Conservation (phyloP, 495 filamentous ascomycete genomes). For the Schizothecium vesticola region DNA sequence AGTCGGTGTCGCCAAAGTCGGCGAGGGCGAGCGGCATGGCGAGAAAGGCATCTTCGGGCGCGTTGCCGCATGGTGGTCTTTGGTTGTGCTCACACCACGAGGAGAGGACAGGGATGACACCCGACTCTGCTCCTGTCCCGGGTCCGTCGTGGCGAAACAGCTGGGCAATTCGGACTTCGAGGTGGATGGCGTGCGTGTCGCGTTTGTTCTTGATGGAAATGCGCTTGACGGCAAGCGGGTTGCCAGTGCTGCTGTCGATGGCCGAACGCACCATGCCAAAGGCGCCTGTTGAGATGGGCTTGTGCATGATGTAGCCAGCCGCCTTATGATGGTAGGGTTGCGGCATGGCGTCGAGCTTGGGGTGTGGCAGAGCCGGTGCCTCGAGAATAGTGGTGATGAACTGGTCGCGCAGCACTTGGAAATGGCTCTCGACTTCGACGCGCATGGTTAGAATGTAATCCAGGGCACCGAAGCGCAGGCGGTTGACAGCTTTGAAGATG, state of each 20-base stretch:
- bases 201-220: not conserved
- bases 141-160: not conserved
- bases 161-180: not conserved
- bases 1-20: slow-evolving; percentile 2
- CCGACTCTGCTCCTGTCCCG: not conserved
- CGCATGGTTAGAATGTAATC: not conserved
- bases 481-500: not conserved
- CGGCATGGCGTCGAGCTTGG: slow-evolving; percentile 3
- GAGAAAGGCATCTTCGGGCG: slow-evolving; percentile 6
- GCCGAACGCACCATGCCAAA: slow-evolving; percentile 12
- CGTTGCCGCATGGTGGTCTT: not conserved
- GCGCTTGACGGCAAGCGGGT: slow-evolving; percentile 8
- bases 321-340: slow-evolving; percentile 6
- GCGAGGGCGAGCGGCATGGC: slow-evolving; percentile 7
- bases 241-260: not conserved
- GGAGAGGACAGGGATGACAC: slow-evolving; percentile 2
- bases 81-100: slow-evolving; percentile 2
- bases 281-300: slow-evolving; percentile 8
- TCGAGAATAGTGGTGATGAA: slow-evolving; percentile 2
- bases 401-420: slow-evolving; percentile 1
- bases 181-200: not conserved
- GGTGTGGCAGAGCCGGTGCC: not conserved
- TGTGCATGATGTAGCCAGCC: slow-evolving; percentile 7
- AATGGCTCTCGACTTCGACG: slow-evolving; percentile 5
- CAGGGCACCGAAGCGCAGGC: slow-evolving; percentile 3